Evolutionary conservation across 164 flowering plant genomes (phyloP), one percentile per base, ranked within the genome.

Genomic region (Macadamia integrifolia): DNA sequence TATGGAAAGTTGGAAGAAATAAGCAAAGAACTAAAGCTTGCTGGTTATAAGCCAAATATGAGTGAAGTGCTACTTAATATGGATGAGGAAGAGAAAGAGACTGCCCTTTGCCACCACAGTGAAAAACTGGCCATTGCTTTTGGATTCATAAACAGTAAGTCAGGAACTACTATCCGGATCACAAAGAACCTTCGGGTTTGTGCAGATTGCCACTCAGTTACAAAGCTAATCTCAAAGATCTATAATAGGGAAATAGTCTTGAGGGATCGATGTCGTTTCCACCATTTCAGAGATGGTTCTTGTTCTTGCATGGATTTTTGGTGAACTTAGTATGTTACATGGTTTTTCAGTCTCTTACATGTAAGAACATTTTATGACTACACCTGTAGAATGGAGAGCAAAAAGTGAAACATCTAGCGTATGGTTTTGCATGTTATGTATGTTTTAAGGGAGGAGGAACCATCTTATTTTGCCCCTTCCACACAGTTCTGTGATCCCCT

Each of bases 41-140:
- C 68, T 1, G 77, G 74, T 32, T 74, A 73, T 59, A 60, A 62
- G 49, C 72, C 74, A 18, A 68, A 67, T 9, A 74, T 62, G 1
- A 55, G 48, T 1, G 67, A 67, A 57, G 72, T 73, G 17, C 42
- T 77, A 63, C 65, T 65, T 9, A 72, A 70, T 59, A 70, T 77
- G 71, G 72, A 77, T 28, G 77, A 77, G 68, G 72, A 73, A 70
- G 71, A 72, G 68, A 76, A 76, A 63, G 76, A 73, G 29, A 58
- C 69, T 40, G 74, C 76, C 17, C 76, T 76, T 43, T 61, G 50
- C 48, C 64, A 66, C 30, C 79, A 76, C 52, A 73, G 74, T 67
- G 80, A 70, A 60, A 71, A 66, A 58, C 59, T 74, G 70, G 77
- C 77, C n/a, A 75, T 70, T 62, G 71, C 74, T 60, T 70, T 72